Evolutionary conservation across 495 filamentous ascomycete genomes (phyloP).

Genomic region (Tuber calosporum): DNA sequence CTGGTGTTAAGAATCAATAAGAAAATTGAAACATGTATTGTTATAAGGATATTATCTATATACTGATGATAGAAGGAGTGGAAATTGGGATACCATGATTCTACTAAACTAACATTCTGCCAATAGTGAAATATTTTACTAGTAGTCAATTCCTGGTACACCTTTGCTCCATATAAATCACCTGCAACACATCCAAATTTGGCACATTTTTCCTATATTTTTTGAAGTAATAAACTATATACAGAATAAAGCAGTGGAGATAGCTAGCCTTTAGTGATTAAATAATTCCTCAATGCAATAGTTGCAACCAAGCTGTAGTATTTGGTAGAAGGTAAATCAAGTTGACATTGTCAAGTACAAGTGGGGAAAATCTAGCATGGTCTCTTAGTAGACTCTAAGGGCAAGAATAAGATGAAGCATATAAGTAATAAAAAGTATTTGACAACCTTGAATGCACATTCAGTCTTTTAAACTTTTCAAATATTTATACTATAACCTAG

Average conservation of each 20-base stretch:
- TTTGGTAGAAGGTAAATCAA: background rate
- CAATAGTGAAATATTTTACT: background rate
- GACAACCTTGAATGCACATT: too few species aligned
- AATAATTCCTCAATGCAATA: background rate
- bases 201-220: background rate
- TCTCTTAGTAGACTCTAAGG: too few species aligned
- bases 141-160: background rate
- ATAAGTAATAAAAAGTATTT: too few species aligned
- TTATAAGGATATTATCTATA: background rate
- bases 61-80: background rate
- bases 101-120: background rate
- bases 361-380: too few species aligned
- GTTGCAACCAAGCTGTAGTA: background rate
- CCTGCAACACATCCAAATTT: slow-evolving; percentile 4
- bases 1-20: background rate
- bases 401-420: too few species aligned
- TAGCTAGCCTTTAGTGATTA: background rate
- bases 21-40: background rate
- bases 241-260: background rate
- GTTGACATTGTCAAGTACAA: background rate
- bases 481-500: too few species aligned
- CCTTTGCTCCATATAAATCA: background rate
- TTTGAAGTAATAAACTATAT: slow-evolving; percentile 1
- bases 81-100: background rate
- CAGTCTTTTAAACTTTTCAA: too few species aligned